phyloP scores from a whole-genome alignment of 2,329 filamentous ascomycete genomes.

The Trichoderma semiorbis region DNA sequence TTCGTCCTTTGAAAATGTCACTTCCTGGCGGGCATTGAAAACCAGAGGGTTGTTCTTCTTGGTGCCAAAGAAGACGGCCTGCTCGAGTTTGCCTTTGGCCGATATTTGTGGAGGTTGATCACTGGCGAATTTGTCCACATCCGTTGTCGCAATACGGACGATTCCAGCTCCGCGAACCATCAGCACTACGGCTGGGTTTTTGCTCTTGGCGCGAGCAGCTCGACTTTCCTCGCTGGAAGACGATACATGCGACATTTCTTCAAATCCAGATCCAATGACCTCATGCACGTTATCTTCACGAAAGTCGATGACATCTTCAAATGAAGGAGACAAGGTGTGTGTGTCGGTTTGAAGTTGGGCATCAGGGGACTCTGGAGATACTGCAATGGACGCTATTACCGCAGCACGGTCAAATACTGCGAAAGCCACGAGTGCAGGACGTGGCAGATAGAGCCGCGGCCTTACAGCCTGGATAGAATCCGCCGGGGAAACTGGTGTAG shows the following conservation, averaged over 20 bases:
- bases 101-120: constrained; percentile 62
- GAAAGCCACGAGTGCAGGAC: constrained; percentile 76
- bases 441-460: constrained; percentile 73
- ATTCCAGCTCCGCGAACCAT: constrained; percentile 61
- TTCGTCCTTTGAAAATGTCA: constrained; percentile 66
- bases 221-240: constrained; percentile 44
- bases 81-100: constrained; percentile 84
- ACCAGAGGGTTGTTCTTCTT: constrained; percentile 83
- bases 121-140: constrained; percentile 58
- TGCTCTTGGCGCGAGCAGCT: constrained; percentile 51
- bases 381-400: constrained; percentile 70
- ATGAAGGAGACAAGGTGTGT: constrained; percentile 61
- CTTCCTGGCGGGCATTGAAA: constrained; percentile 65
- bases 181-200: constrained; percentile 60
- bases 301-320: constrained; percentile 85
- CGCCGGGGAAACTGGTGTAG: constrained; percentile 45
- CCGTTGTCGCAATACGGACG: constrained; percentile 56
- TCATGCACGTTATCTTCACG: constrained; percentile 61
- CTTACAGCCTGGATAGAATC: constrained; percentile 35
- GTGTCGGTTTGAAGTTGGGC: constrained; percentile 69
- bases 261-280: constrained; percentile 60
- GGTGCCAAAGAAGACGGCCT: constrained; percentile 88
- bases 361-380: constrained; percentile 66
- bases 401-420: constrained; percentile 75
- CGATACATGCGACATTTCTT: constrained; percentile 47